These are phyloP conservation scores for Aspergillus sp. DNA, from an alignment of 2,329 filamentous ascomycete genomes.

Conservation along the genomic window DNA sequence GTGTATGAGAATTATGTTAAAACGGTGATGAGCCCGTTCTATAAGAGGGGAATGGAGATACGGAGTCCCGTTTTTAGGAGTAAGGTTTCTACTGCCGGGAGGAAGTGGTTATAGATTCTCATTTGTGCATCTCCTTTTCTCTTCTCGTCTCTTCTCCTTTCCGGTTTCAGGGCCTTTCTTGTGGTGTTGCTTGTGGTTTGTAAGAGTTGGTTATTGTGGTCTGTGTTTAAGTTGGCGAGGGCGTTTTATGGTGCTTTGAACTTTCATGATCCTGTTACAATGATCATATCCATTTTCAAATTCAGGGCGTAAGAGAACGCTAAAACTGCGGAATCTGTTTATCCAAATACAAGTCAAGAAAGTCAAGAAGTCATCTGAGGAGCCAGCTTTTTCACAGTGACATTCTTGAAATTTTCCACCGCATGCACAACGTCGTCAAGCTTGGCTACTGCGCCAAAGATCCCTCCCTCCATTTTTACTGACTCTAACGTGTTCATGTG, in stretches of 20 bases:
- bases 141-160: constrained; percentile 4
- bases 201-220: not conserved
- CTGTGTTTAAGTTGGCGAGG: not conserved
- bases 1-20: constrained; percentile 98
- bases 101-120: constrained; percentile 76
- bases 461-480: constrained; percentile 49
- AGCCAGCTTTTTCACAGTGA: constrained; percentile 44
- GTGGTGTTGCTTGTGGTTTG: no score
- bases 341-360: not conserved
- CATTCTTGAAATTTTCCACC: constrained; percentile 43
- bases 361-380: constrained; percentile 37
- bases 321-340: constrained; percentile 4
- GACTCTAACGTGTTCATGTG: constrained; percentile 45
- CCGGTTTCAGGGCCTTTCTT: not conserved
- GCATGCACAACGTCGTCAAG: constrained; percentile 41
- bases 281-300: not conserved
- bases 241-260: not conserved
- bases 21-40: constrained; percentile 96
- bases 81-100: constrained; percentile 80
- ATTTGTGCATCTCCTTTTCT: not conserved
- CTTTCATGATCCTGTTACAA: not conserved
- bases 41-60: constrained; percentile 79
- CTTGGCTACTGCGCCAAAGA: constrained; percentile 43
- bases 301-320: not conserved
- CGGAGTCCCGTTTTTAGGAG: constrained; percentile 81